A percentile compares a stretch with the other conserved stretches of the same genome.
These are phyloP conservation scores for Ambispora gerdemannii DNA, from an alignment of 192 early-diverging fungal genomes.

Conservation along the genomic window DNA sequence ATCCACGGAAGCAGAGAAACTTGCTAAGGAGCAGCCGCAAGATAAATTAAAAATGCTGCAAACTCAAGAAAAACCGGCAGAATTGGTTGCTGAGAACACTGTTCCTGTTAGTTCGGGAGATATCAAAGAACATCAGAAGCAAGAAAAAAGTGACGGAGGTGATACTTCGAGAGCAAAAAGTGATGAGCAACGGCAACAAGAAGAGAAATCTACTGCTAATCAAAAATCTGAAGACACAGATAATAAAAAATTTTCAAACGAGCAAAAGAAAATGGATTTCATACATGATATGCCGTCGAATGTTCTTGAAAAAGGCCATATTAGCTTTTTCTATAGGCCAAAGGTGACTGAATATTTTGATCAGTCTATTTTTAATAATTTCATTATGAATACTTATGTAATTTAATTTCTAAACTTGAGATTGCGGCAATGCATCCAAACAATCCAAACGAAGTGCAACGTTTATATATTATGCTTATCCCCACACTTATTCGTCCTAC, in stretches of 20 bases:
- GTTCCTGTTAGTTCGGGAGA: too few relatives aligned
- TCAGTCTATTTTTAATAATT: background rate
- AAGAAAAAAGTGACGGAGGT: background rate
- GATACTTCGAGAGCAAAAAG: background rate
- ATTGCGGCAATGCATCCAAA: slow-evolving; percentile 30
- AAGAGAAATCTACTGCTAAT: background rate
- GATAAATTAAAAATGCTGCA: background rate
- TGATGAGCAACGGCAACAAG: background rate
- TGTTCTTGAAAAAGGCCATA: slow-evolving; percentile 43
- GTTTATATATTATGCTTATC: slow-evolving; percentile 42
- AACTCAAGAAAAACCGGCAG: background rate
- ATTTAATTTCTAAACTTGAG: slow-evolving; percentile 6
- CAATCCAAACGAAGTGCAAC: slow-evolving; percentile 40
- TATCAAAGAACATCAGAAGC: background rate
- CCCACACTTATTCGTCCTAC: slow-evolving; percentile 26
- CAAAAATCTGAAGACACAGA: background rate
- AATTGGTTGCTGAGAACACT: background rate
- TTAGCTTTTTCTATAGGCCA: slow-evolving; percentile 48
- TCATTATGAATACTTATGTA: background rate
- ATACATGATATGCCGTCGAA: background rate
- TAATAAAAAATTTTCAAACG: background rate
- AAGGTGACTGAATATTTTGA: slow-evolving; percentile 30
- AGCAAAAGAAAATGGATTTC: background rate
- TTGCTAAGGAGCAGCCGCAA: too few relatives aligned
- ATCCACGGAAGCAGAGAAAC: too few relatives aligned